These are phyloP conservation scores for Geoglossum glabrum DNA, from an alignment of 495 filamentous ascomycete genomes.

Conservation along the genomic window DNA sequence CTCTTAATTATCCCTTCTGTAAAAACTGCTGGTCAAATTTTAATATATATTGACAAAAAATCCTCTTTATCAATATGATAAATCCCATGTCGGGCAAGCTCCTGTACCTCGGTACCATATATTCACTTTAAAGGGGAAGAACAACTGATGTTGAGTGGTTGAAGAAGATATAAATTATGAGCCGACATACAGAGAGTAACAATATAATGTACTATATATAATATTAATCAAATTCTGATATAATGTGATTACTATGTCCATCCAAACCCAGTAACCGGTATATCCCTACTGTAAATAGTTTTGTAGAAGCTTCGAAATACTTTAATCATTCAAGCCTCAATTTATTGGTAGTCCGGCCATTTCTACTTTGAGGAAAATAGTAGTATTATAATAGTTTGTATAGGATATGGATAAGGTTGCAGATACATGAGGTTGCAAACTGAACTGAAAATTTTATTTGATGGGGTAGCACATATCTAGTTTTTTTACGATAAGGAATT, in stretches of 20 bases:
- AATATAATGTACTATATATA: constrained; percentile 14
- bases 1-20: constrained; percentile 6
- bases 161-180: constrained; percentile 13
- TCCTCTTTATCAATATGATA: constrained; percentile 9
- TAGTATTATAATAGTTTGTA: no score
- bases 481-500: no score
- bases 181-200: constrained; percentile 15
- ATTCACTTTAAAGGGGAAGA: constrained; percentile 11
- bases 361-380: constrained; percentile 9
- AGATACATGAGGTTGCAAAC: no score
- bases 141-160: constrained; percentile 14
- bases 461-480: no score
- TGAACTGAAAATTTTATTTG: no score
- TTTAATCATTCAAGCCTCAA: constrained; percentile 9
- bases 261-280: constrained; percentile 17
- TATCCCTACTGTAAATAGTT: constrained; percentile 6
- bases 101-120: constrained; percentile 10
- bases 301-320: constrained; percentile 14
- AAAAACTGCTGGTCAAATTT: constrained; percentile 3
- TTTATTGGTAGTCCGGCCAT: constrained; percentile 15
- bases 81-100: constrained; percentile 2
- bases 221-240: constrained; percentile 12
- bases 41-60: constrained; percentile 5
- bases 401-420: no score
- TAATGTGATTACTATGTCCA: constrained; percentile 9